Base-by-base conservation (phyloP, 2,329 filamentous ascomycete species). In the Pseudogymnoascus sp. region DNA sequence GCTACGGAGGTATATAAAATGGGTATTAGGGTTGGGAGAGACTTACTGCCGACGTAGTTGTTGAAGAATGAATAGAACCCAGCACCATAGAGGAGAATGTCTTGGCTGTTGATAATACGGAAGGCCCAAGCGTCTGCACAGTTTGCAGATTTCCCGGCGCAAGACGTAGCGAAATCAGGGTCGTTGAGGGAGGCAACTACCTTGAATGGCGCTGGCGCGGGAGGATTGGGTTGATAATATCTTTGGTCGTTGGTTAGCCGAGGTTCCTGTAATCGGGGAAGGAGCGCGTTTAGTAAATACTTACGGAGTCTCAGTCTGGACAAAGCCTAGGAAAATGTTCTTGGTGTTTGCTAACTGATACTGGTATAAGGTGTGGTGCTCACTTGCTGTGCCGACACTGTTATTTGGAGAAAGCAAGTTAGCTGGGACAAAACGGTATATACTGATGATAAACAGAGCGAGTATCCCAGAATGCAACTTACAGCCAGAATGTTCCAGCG, bases 341-440 rank as follows among this genome's bases (percentile, higher is more conserved):
- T 70, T 63, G 1, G 70, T 70, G 19, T 69, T 75, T 66, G 78
- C 73, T 64, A 83, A 74, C 60, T 82, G 79, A 71, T 82, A 81
- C 68, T 84, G 79, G 71, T 85, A 85, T 36, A 85, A 71, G 4
- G 77, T 75, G 61, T 76, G 75, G 71, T 85, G 82, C 71, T 85
- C 82, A 25, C 78, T 79, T 0, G 78, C 77, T 2, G 80, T 81
- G 28, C 80, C 82, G 60, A 80, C 74, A 61, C 90, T 91, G 74
- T 89, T 92, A 82, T 48, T 48, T 8, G 21, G 14, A 88, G 95
- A 71, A 95, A 85, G 77, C 89, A 86, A 74, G 92, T 89, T 28
- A 28, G 25, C 25, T 28, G 25, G 25, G 25, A 28, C 7, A 28
- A 7, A 28, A 28, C 25, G 25, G 25, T 28, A 28, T 28, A 28